Conservation (phyloP, 1,284 basidiomycete genomes). For the Tilletia walkeri region DNA sequence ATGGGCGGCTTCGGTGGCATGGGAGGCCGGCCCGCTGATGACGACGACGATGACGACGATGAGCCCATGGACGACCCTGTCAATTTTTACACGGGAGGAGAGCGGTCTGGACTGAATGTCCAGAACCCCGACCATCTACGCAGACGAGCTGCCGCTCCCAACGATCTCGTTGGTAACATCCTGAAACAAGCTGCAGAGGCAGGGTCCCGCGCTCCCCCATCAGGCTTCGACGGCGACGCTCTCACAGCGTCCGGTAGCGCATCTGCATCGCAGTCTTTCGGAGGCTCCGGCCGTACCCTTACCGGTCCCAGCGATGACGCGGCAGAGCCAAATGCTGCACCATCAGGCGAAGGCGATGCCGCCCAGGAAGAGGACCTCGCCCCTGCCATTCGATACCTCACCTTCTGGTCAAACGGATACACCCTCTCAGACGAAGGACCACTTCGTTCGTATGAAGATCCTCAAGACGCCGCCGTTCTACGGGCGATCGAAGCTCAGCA, state of each 20-base stretch:
- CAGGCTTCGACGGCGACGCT: background rate
- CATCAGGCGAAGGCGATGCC: conserved; percentile 56
- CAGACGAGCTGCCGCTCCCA: conserved; percentile 62
- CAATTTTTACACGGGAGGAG: conserved; percentile 54
- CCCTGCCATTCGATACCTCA: conserved; percentile 71
- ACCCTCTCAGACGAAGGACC: conserved; percentile 80
- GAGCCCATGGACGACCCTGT: conserved; percentile 45
- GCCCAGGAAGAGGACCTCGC: conserved; percentile 58
- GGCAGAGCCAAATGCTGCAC: conserved; percentile 30
- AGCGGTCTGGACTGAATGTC: conserved; percentile 77
- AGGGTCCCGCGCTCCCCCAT: background rate
- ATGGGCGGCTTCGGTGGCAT: conserved; percentile 1
- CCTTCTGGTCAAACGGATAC: conserved; percentile 94
- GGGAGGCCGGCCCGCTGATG: conserved; percentile 12
- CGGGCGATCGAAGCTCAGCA: conserved; percentile 75
- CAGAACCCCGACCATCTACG: conserved; percentile 71
- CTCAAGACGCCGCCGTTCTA: conserved; percentile 71
- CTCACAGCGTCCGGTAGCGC: conserved; percentile 1
- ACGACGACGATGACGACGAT: conserved; percentile 42
- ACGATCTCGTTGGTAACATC: conserved; percentile 73
- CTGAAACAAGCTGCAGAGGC: conserved; percentile 73
- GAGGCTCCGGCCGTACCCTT: conserved; percentile 26
- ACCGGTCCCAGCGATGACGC: conserved; percentile 23
- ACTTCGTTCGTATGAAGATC: conserved; percentile 79
- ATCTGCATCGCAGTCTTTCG: conserved; percentile 19